A percentile compares a stretch with the other conserved stretches of the same genome.
phyloP scores from a whole-genome alignment of 2,329 filamentous ascomycete species.

The Colletotrichum liaoningense region DNA sequence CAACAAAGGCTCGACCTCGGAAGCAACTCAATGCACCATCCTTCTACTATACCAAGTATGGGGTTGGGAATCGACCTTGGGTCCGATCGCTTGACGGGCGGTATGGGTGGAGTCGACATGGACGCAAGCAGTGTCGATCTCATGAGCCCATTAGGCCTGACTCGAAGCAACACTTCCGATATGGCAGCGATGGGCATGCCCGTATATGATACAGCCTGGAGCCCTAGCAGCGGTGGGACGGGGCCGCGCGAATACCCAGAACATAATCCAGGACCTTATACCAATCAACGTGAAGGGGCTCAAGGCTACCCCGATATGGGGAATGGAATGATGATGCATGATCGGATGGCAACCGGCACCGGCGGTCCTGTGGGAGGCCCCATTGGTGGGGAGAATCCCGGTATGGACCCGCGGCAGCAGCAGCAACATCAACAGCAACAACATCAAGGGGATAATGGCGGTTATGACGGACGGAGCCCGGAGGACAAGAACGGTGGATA shows the following conservation, averaged over 20 bases:
- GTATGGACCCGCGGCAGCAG: constrained; percentile 8
- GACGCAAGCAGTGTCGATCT: constrained; percentile 28
- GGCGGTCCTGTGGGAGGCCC: constrained; percentile 15
- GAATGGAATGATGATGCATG: constrained; percentile 12
- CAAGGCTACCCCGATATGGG: constrained; percentile 14
- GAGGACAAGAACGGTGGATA: constrained; percentile 25
- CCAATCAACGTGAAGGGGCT: constrained; percentile 1
- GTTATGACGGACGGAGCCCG: constrained; percentile 10
- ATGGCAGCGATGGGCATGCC: constrained; percentile 33
- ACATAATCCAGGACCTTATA: constrained; percentile 2
- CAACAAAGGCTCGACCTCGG: constrained; percentile 17
- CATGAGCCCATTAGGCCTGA: constrained; percentile 33
- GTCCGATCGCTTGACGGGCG: constrained; percentile 1
- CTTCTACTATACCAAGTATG: constrained; percentile 14
- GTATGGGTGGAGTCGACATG: constrained; percentile 24
- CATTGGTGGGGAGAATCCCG: background rate
- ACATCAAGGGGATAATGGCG: background rate
- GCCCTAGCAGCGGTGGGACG: constrained; percentile 28
- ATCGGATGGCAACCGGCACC: constrained; percentile 9
- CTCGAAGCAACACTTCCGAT: constrained; percentile 32
- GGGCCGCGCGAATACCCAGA: constrained; percentile 27
- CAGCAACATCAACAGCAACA: constrained; percentile 26
- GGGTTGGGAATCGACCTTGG: constrained; percentile 24
- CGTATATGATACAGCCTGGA: constrained; percentile 30
- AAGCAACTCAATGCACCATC: constrained; percentile 11